These are phyloP conservation scores for Beta lomatogona DNA, from an alignment of 179 eudicot genomes.

Conservation along the genomic window DNA sequence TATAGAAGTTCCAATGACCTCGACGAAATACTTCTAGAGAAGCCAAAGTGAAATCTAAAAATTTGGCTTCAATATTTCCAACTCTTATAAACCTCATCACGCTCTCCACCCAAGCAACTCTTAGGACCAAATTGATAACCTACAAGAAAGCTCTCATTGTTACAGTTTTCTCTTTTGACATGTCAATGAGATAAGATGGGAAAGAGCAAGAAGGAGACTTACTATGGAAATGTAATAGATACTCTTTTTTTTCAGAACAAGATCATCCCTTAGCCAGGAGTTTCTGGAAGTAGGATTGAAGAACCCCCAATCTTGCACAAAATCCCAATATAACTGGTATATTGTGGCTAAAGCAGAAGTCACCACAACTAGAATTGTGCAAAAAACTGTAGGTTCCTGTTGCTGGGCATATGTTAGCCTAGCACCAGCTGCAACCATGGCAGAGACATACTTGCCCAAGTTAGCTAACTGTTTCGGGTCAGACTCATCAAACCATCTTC, in stretches of 20 bases:
- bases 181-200: background rate
- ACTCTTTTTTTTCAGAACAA: slow-evolving; percentile 66
- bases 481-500: slow-evolving; percentile 79
- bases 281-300: slow-evolving; percentile 64
- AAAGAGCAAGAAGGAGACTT: slow-evolving; percentile 17
- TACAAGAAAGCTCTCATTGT: slow-evolving; percentile 24
- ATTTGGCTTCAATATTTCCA: slow-evolving; percentile 56
- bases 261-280: slow-evolving; percentile 78
- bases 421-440: slow-evolving; percentile 97
- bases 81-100: slow-evolving; percentile 54
- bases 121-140: slow-evolving; percentile 72
- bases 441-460: slow-evolving; percentile 94
- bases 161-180: slow-evolving; percentile 3
- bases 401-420: slow-evolving; percentile 71
- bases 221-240: slow-evolving; percentile 80
- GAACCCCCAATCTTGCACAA: slow-evolving; percentile 93
- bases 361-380: slow-evolving; percentile 60
- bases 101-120: slow-evolving; percentile 91
- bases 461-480: slow-evolving; percentile 71
- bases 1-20: slow-evolving; percentile 98
- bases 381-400: slow-evolving; percentile 36
- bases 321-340: slow-evolving; percentile 96
- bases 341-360: slow-evolving; percentile 79
- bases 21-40: slow-evolving; percentile 94
- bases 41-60: slow-evolving; percentile 83